Base-by-base conservation (phyloP, 441 rosid species). In the Populus hybrid region DNA sequence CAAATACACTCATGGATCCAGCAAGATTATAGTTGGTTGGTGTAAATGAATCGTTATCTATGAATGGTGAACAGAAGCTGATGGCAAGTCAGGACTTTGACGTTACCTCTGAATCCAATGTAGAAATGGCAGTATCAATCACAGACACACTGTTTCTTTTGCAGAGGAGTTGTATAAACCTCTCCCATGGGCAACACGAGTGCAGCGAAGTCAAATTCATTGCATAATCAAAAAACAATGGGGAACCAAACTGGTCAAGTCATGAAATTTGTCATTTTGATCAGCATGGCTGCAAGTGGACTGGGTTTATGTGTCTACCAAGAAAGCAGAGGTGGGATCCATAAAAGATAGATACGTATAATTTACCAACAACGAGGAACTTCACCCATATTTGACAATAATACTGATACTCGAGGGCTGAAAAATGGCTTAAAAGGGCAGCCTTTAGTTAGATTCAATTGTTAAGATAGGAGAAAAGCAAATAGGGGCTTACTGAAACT, bases 121-220 rank as follows among this genome's bases (percentile, higher is more conserved):
- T 69, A 74, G 81, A 84, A 16, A 81, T 71, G 35, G 98, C 89
- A 81, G 86, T 87, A 89, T 94, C 98, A 72, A 93, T 89, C 82
- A 92, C 93, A 84, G 93, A 93, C 57, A 97, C 97, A 92, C 81
- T 94, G 99, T 81, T 87, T 94, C 91, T 84, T 92, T 80, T 83
- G 90, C 71, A 81, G 81, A 81, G 83, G 87, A 57, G 81, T 80
- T 40, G 80, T 81, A 78, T 84, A 87, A 78, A 83, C 92, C 82
- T 93, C 93, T 78, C 98, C 99, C 81, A 93, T 95, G 70, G 89
- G 73, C 80, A 97, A 86, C 78, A 97, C 88, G 35, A 85, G 82
- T 46, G 92, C 95, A 75, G 91, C 94, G 59, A 87, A 86, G 78
- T 94, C 99, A 82, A 96, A 96, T 86, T 96, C 98, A 83, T 97